Evolutionary conservation across 371 early-diverging fungal species (phyloP).

Genomic region (Lichtheimia corymbifera): DNA sequence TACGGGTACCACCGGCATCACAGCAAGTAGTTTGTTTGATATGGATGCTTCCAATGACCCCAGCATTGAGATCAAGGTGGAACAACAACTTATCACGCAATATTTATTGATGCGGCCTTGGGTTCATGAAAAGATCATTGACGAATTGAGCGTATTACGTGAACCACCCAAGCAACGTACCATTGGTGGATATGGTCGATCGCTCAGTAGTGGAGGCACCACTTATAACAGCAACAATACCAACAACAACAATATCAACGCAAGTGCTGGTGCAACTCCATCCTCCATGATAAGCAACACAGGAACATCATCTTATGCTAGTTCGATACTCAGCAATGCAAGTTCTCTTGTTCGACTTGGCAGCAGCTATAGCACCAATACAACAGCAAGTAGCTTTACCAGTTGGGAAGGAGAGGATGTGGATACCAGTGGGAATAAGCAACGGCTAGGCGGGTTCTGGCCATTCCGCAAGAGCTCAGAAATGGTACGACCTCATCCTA

Average conservation of each 20-base stretch:
- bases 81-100: constrained; percentile 64
- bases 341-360: constrained; percentile 23
- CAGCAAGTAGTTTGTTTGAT: constrained; percentile 15
- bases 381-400: constrained; percentile 9
- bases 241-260: constrained; percentile 3
- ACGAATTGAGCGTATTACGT: constrained; percentile 67
- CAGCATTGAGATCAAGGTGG: constrained; percentile 21
- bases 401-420: constrained; percentile 23
- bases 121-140: constrained; percentile 73
- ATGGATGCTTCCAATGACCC: constrained; percentile 30
- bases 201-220: constrained; percentile 6
- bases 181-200: constrained; percentile 17
- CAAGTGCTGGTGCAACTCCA: too few relatives aligned
- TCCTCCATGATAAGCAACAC: too few relatives aligned
- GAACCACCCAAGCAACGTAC: constrained; percentile 57
- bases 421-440: constrained; percentile 11
- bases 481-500: constrained; percentile 17
- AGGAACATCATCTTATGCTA: constrained; percentile 1
- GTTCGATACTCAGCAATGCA: constrained; percentile 22
- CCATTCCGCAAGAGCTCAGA: constrained; percentile 26
- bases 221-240: constrained; percentile 2
- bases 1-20: too few relatives aligned
- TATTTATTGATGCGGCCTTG: constrained; percentile 63
- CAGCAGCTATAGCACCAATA: constrained; percentile 17
- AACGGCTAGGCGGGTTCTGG: constrained; percentile 20